Evolutionary conservation across 1,284 basidiomycete species (phyloP).

Genomic region (Boletus semigastroideus): DNA sequence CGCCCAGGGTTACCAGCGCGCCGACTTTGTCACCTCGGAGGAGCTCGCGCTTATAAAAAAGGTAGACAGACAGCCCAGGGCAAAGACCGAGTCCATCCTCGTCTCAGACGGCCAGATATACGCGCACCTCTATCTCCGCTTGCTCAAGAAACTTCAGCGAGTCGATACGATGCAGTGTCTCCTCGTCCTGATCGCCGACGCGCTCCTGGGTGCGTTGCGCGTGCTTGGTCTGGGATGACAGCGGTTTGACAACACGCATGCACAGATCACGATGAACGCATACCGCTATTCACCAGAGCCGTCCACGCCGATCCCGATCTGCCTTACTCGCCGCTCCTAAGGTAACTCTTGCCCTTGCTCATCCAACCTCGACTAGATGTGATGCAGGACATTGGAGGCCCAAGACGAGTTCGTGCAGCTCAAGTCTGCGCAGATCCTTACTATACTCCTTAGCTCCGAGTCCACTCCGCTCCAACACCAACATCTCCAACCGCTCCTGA

Average conservation of each 20-base stretch:
- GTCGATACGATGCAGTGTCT: slow-evolving; percentile 95
- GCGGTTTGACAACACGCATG: neutral
- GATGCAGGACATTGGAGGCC: slow-evolving; percentile 70
- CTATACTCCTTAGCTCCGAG: slow-evolving; percentile 77
- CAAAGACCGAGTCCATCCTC: slow-evolving; percentile 73
- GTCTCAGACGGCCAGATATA: slow-evolving; percentile 81
- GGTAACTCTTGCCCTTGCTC: slow-evolving; percentile 44
- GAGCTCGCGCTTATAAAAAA: slow-evolving; percentile 91
- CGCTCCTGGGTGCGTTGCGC: slow-evolving; percentile 65
- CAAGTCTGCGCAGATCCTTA: slow-evolving; percentile 86
- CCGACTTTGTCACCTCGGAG: slow-evolving; percentile 85
- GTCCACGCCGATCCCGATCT: slow-evolving; percentile 70
- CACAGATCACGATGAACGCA: slow-evolving; percentile 75
- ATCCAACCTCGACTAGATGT: neutral
- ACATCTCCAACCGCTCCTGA: slow-evolving; percentile 68
- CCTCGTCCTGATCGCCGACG: slow-evolving; percentile 89
- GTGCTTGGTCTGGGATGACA: neutral
- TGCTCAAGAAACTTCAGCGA: slow-evolving; percentile 90
- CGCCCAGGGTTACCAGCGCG: slow-evolving; percentile 88
- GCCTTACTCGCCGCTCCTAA: slow-evolving; percentile 82
- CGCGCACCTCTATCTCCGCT: slow-evolving; percentile 85
- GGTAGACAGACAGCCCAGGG: slow-evolving; percentile 77
- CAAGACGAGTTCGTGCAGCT: slow-evolving; percentile 94
- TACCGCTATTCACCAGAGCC: slow-evolving; percentile 68
- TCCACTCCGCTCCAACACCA: slow-evolving; percentile 50